Evolutionary conservation across 1,284 basidiomycete genomes (phyloP), one percentile per base, ranked within the genome.

Genomic region (Leccinum pachyderme): DNA sequence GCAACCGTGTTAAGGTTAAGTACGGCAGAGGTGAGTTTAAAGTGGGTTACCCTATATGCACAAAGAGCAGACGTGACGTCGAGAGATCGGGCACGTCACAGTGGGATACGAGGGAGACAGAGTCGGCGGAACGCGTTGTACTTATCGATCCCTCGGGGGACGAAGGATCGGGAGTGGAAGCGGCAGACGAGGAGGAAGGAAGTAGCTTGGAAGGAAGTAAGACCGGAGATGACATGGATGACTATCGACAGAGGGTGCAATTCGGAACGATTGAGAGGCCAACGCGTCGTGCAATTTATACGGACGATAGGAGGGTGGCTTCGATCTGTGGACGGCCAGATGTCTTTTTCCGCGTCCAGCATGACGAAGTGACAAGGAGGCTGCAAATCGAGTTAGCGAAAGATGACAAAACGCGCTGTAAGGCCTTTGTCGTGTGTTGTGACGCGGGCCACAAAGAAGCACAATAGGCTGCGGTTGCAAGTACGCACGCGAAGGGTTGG

Each of bases 11-110:
- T 59, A 51, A 60, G 59, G 53, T 56, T 59, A 51, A 60, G 59
- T 43, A 55, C 37, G 44, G 48, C 31, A 45, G 27, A 31, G 29
- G 50, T 11, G 33, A 35, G 37, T 31, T 49, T 59, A 49, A 49
- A 47, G n/a, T 9, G 24, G 62, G 66, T 61, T 66, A 85, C 83
- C 83, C 83, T 51, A 82, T 72, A 64, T 85, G 83, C 24, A 80
- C 77, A 53, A 78, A 68, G 49, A 82, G 71, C 51, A 84, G 73
- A 49, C 79, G 76, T 32, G 72, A 58, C 2, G 77, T 78, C 4
- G 83, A 81, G 52, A 82, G 64, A 9, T 59, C 57, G 25, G 63
- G 56, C 39, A 51, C 53, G 46, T 68, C 63, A 31, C 52, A 50
- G 18, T 56, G 50, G 37, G 63, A 72, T 9, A 37, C 61, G 25